Percentiles rank a stretch among this genome's conserved stretches.
Evolutionary conservation across 1,284 basidiomycete species (phyloP).

Genomic region (Ganoderma multipileum): DNA sequence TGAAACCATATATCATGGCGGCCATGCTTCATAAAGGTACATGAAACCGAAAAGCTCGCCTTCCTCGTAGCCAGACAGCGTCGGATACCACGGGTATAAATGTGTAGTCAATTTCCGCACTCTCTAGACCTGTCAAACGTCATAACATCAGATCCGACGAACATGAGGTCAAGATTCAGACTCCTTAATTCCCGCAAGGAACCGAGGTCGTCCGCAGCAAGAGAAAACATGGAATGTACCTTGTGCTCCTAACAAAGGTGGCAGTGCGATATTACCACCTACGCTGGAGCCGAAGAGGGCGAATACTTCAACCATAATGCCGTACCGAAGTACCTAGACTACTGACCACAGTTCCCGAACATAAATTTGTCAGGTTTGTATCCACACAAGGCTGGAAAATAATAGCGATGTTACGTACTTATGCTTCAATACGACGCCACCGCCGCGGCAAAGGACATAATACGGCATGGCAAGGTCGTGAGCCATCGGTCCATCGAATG

Average conservation of each 20-base stretch:
- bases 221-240: background rate
- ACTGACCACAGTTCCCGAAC: background rate
- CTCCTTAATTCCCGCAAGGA: background rate
- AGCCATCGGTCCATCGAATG: background rate
- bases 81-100: background rate
- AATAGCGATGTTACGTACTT: background rate
- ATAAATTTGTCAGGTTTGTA: too few relatives aligned
- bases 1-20: background rate
- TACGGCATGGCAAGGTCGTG: background rate
- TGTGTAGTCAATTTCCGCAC: background rate
- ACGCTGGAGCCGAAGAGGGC: background rate
- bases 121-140: background rate
- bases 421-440: background rate
- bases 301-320: background rate
- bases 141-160: background rate
- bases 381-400: background rate
- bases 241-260: background rate
- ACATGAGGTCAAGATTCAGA: background rate
- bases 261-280: background rate
- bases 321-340: background rate
- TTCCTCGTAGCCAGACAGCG: background rate
- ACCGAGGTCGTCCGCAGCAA: background rate
- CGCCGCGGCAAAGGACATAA: background rate
- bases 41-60: background rate
- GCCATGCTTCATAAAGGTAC: background rate